Evolutionary conservation across 164 flowering plant species (phyloP).

Genomic region (Kingdonia uniflora): DNA sequence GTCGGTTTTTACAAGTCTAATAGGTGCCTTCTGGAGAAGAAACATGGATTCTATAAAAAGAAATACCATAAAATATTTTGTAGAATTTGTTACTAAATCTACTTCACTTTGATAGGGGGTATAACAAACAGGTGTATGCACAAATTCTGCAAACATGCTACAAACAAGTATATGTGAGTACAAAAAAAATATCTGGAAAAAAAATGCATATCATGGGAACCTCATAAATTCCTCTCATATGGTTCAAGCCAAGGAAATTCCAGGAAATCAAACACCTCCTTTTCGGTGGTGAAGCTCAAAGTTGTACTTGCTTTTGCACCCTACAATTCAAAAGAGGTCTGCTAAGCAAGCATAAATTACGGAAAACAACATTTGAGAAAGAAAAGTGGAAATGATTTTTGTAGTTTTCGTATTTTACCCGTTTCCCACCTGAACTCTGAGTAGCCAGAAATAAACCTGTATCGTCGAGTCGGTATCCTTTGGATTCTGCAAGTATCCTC

Average conservation of each 20-base stretch:
- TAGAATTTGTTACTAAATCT: no score
- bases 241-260: slow-evolving; percentile 96
- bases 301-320: slow-evolving; percentile 47
- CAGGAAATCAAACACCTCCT: slow-evolving; percentile 82
- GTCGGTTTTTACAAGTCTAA: no score
- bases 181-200: neutral
- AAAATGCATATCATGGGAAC: neutral
- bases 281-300: slow-evolving; percentile 59
- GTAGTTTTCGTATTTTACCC: slow-evolving; percentile 27
- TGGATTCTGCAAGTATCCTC: slow-evolving; percentile 85
- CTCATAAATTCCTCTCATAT: slow-evolving; percentile 78
- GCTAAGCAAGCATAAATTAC: neutral
- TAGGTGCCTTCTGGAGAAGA: no score
- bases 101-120: no score
- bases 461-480: slow-evolving; percentile 91
- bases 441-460: slow-evolving; percentile 82
- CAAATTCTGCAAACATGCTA: no score
- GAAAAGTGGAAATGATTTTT: neutral
- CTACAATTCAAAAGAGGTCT: slow-evolving; percentile 21
- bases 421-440: slow-evolving; percentile 62
- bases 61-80: no score
- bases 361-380: neutral
- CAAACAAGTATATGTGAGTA: neutral
- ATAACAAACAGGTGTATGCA: no score
- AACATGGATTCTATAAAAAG: no score